Evolutionary conservation across 495 filamentous ascomycete species (phyloP).

Genomic region (Lasiosphaeria miniovina): DNA sequence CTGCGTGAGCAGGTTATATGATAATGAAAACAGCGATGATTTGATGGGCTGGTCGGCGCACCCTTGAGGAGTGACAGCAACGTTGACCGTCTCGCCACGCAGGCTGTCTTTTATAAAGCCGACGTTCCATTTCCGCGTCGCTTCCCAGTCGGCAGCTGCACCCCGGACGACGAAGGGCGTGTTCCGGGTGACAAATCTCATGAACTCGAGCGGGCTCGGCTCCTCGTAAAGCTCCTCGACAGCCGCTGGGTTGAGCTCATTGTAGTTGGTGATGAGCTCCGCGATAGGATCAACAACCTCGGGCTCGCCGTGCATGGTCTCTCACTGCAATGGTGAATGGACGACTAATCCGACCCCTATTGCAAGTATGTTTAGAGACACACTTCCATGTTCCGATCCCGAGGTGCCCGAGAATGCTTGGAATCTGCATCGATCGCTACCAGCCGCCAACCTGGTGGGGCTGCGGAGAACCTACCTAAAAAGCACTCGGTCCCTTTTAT

Average conservation of each 20-base stretch:
- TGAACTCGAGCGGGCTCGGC: conserved; percentile 69
- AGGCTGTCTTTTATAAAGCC: conserved; percentile 52
- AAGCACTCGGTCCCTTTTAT: neutral
- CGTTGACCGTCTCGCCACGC: conserved; percentile 53
- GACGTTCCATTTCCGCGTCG: conserved; percentile 57
- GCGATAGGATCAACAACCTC: conserved; percentile 35
- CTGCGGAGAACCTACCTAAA: too few species aligned
- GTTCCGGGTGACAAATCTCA: conserved; percentile 65
- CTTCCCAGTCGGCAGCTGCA: conserved; percentile 57
- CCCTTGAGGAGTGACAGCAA: conserved; percentile 69
- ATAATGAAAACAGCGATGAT: too few species aligned
- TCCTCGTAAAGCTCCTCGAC: conserved; percentile 57
- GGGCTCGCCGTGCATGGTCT: conserved; percentile 1
- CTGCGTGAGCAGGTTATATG: neutral
- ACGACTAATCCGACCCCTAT: neutral
- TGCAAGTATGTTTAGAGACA: neutral
- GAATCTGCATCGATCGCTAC: too few species aligned
- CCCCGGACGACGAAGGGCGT: conserved; percentile 65
- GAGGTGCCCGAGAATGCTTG: too few species aligned
- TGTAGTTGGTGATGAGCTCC: conserved; percentile 60
- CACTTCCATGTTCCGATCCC: too few species aligned
- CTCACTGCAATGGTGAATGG: neutral
- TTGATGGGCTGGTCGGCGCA: conserved; percentile 24
- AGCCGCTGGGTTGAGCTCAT: conserved; percentile 59
- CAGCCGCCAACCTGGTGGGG: too few species aligned